phyloP scores from a whole-genome alignment of 139 green algal genomes.

The Zygnema circumcarinatum region DNA sequence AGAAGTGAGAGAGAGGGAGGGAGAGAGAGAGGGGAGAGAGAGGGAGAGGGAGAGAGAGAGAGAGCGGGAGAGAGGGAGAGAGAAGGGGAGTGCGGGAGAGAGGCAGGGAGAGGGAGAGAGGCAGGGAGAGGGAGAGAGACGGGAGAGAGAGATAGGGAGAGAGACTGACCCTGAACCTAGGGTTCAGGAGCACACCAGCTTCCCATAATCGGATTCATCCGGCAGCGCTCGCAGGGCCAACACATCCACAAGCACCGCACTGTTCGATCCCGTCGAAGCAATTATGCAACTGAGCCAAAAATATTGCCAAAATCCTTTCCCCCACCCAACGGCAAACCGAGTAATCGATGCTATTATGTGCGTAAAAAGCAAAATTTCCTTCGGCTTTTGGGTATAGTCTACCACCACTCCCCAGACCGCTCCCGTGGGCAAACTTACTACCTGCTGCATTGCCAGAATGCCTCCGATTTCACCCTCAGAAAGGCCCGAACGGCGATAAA shows the following conservation, averaged over 20 bases:
- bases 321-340: neutral
- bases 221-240: neutral
- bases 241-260: conserved; percentile 11
- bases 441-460: neutral
- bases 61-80: neutral
- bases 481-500: neutral
- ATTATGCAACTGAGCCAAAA: neutral
- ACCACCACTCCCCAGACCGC: conserved; percentile 10
- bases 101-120: neutral
- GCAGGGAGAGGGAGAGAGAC: neutral
- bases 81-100: neutral
- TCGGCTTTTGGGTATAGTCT: neutral
- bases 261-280: neutral
- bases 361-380: neutral
- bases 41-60: no score
- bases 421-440: neutral
- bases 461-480: conserved; percentile 10
- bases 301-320: neutral
- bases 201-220: conserved; percentile 39
- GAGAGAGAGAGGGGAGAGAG: neutral
- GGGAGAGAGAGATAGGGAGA: neutral
- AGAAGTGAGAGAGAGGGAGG: neutral
- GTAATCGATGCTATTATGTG: neutral
- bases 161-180: neutral
- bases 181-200: conserved; percentile 30